phyloP scores from a whole-genome alignment of 2,329 filamentous ascomycete species.

The Tolypocladium nubicola region DNA sequence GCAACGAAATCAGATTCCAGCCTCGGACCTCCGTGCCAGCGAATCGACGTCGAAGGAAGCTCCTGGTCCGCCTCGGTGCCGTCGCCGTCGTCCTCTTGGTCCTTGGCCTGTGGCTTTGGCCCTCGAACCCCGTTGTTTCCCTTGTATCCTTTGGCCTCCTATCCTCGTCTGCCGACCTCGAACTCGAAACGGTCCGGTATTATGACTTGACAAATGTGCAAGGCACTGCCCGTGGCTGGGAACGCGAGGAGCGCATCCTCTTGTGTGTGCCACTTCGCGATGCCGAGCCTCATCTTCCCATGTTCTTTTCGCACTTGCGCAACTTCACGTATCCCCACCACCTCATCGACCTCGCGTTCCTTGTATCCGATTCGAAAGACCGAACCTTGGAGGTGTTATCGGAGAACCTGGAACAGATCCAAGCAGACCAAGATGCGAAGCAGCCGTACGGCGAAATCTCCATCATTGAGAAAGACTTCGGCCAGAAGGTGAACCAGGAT shows the following conservation, averaged over 20 bases:
- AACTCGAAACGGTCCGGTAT: constrained; percentile 92
- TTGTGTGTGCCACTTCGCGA: constrained; percentile 91
- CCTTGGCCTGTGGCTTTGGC: constrained; percentile 67
- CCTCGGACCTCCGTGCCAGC: constrained; percentile 66
- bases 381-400: constrained; percentile 69
- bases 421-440: constrained; percentile 67
- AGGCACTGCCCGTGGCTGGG: constrained; percentile 88
- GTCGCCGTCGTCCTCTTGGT: constrained; percentile 48
- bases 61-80: constrained; percentile 58
- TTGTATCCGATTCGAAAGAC: constrained; percentile 96
- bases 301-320: constrained; percentile 97
- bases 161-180: constrained; percentile 55
- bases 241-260: constrained; percentile 88
- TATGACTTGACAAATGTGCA: constrained; percentile 90
- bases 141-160: constrained; percentile 61
- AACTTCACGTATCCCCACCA: constrained; percentile 98
- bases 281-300: constrained; percentile 79
- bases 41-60: constrained; percentile 60
- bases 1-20: constrained; percentile 48
- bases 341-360: constrained; percentile 88
- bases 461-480: constrained; percentile 98
- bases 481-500: constrained; percentile 94
- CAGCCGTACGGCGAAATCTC: constrained; percentile 92
- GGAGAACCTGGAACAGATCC: constrained; percentile 65
- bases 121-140: constrained; percentile 51